A percentile compares a stretch with the other conserved stretches of the same genome.
phyloP scores from a whole-genome alignment of 2,329 filamentous ascomycete species.

The Talaromyces piceae region DNA sequence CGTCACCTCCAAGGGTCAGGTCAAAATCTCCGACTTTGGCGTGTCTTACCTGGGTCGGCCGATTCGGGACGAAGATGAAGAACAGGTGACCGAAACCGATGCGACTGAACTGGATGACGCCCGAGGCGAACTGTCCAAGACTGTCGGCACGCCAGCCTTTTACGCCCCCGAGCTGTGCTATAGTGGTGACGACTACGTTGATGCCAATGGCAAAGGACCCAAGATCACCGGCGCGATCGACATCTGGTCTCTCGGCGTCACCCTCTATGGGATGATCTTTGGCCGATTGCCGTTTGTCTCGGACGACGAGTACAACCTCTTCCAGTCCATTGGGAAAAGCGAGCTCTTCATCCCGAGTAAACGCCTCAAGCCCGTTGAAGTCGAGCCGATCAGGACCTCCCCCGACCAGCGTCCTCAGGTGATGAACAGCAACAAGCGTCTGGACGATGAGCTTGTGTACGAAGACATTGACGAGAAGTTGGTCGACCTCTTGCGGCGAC shows the following conservation, averaged over 20 bases:
- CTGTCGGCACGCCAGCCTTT: conserved; percentile 93
- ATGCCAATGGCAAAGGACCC: conserved; percentile 49
- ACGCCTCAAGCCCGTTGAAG: conserved; percentile 65
- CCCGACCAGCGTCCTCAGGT: conserved; percentile 21
- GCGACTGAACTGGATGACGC: conserved; percentile 85
- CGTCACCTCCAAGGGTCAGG: conserved; percentile 72
- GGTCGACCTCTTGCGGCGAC: conserved; percentile 66
- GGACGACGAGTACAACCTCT: conserved; percentile 86
- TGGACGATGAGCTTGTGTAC: conserved; percentile 71
- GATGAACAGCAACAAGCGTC: conserved; percentile 61
- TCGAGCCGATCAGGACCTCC: conserved; percentile 15
- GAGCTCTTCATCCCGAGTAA: conserved; percentile 82
- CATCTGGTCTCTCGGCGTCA: conserved; percentile 94
- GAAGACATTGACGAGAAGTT: conserved; percentile 78
- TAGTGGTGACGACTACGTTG: conserved; percentile 59
- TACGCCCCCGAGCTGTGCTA: conserved; percentile 96
- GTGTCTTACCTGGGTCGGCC: conserved; percentile 94
- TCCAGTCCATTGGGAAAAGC: conserved; percentile 82
- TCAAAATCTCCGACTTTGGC: conserved; percentile 98
- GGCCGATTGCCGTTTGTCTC: conserved; percentile 90
- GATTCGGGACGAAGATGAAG: conserved; percentile 71
- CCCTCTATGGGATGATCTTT: conserved; percentile 89
- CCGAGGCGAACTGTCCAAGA: conserved; percentile 83
- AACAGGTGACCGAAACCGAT: conserved; percentile 73
- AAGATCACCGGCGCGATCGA: conserved; percentile 91